phyloP scores from a whole-genome alignment of 2,329 filamentous ascomycete species.

The Leptographium radiaticola region DNA sequence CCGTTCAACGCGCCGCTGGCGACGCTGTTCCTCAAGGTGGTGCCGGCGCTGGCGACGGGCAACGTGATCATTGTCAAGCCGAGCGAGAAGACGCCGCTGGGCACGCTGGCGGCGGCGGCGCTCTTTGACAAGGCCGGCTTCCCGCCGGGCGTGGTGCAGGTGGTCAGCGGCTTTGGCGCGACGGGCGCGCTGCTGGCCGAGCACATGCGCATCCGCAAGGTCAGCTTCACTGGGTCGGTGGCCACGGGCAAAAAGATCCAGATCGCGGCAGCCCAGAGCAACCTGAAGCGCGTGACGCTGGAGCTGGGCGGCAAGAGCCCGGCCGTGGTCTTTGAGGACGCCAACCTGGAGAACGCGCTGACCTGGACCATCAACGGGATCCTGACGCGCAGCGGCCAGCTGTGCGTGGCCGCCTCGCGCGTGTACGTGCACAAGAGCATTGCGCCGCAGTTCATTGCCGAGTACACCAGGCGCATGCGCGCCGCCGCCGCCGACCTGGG shows the following conservation, averaged over 20 bases:
- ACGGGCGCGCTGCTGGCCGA: conserved; percentile 11
- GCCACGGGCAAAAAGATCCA: conserved; percentile 53
- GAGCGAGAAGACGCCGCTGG: conserved; percentile 27
- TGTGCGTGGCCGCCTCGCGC: conserved; percentile 60
- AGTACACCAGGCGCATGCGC: conserved; percentile 47
- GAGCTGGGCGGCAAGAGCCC: conserved; percentile 58
- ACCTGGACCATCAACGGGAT: conserved; percentile 27
- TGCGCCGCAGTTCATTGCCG: conserved; percentile 45
- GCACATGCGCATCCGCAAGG: conserved; percentile 37
- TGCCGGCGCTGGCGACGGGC: conserved; percentile 25
- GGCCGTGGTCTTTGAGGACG: conserved; percentile 49
- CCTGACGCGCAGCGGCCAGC: conserved; percentile 60
- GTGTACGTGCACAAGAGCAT: conserved; percentile 53
- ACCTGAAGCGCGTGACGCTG: conserved; percentile 57
- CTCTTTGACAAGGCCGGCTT: conserved; percentile 28
- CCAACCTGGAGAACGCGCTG: conserved; percentile 46
- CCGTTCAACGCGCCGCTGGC: conserved; percentile 15
- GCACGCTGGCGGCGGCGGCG: conserved; percentile 20
- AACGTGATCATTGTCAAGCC: conserved; percentile 30
- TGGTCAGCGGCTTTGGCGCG: conserved; percentile 26
- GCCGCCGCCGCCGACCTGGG: conserved; percentile 41
- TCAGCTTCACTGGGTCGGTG: conserved; percentile 57
- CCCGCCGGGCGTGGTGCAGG: conserved; percentile 28
- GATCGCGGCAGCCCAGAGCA: conserved; percentile 42
- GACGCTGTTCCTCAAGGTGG: conserved; percentile 23